Evolutionary conservation across 2,329 filamentous ascomycete species (phyloP), one percentile per base, ranked within the genome.

Genomic region (Dothideomycetes sp.): DNA sequence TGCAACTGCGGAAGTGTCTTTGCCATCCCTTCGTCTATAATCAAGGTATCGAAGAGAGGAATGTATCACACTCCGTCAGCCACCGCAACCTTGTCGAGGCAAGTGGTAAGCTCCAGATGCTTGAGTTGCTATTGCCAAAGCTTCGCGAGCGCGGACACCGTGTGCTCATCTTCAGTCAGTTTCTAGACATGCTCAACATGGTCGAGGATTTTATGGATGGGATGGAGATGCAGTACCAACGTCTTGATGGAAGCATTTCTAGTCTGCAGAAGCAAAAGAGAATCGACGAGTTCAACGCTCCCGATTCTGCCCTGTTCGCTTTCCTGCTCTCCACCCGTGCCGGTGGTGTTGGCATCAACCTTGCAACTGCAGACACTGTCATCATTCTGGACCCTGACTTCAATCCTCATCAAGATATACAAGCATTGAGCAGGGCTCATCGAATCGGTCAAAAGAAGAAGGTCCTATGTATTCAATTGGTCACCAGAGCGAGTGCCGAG

Each of bases 21-120:
- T 95, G 89, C 48, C 93, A 98, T 60, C 91, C 93, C 0, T 98
- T 96, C 56, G 79, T 96, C 36, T 98, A 95, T 67, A 95, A 79
- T 52, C 71, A 77, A 31, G 80, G 83, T 16, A 91, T 98, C 42
- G 93, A 98, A 61, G 91, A 98, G 58, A 77, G 77, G 35, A 74
- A 73, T 1, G 66, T 78, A 2, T 70, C 80, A 40, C 59, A 72
- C 1, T 65, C 66, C 5, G 68, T 78, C 3, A 73, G 83, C 31
- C 79, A 88, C 53, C 77, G 78, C 18, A 94, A 94, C 52, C 70
- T 98, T 2, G 75, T 98, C 1, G 88, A 94, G 52, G 93, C 93
- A 0, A 93, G 87, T 4, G 77, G 84, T 1, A 98, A 98, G 60
- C 73, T 98, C 4, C 72, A 89, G 43, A 66, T 98, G 4, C 66